Evolutionary conservation across 305 asterid species (phyloP).

Genomic region (Fraxinus greggii): DNA sequence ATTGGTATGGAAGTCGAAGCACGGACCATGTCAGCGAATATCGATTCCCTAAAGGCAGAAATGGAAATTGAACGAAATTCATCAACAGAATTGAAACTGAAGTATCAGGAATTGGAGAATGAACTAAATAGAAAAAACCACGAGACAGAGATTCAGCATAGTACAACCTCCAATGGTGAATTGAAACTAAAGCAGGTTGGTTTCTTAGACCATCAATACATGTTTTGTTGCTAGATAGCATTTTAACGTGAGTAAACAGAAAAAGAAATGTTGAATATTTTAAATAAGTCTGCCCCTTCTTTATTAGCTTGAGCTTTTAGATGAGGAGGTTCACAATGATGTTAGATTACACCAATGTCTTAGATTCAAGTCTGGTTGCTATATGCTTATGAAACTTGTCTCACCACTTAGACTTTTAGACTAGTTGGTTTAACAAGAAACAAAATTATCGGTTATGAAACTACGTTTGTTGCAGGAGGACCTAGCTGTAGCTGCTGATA

Average conservation of each 20-base stretch:
- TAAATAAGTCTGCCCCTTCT: neutral
- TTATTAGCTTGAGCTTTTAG: neutral
- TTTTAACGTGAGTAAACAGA: neutral
- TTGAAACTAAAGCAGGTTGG: slow-evolving; percentile 60
- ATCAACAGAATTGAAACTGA: slow-evolving; percentile 44
- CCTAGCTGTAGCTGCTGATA: slow-evolving; percentile 71
- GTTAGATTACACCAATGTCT: neutral
- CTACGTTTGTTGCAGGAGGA: slow-evolving; percentile 53
- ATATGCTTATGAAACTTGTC: neutral
- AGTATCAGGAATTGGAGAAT: slow-evolving; percentile 50
- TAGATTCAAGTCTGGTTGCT: neutral
- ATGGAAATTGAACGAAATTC: slow-evolving; percentile 41
- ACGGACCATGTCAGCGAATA: slow-evolving; percentile 43
- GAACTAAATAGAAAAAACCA: slow-evolving; percentile 43
- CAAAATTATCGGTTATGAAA: neutral
- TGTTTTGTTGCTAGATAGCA: neutral
- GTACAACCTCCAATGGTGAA: slow-evolving; percentile 37
- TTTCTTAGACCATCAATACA: neutral
- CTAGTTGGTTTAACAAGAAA: neutral
- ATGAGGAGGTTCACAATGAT: neutral
- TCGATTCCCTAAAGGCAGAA: slow-evolving; percentile 46
- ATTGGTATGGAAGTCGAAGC: slow-evolving; percentile 56
- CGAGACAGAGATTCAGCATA: slow-evolving; percentile 45
- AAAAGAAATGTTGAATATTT: neutral
- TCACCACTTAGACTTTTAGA: neutral